Percentiles rank a stretch among this genome's conserved stretches.
These are phyloP conservation scores for Mycena maculata DNA, from an alignment of 768 basidiomycete genomes.

Conservation along the genomic window DNA sequence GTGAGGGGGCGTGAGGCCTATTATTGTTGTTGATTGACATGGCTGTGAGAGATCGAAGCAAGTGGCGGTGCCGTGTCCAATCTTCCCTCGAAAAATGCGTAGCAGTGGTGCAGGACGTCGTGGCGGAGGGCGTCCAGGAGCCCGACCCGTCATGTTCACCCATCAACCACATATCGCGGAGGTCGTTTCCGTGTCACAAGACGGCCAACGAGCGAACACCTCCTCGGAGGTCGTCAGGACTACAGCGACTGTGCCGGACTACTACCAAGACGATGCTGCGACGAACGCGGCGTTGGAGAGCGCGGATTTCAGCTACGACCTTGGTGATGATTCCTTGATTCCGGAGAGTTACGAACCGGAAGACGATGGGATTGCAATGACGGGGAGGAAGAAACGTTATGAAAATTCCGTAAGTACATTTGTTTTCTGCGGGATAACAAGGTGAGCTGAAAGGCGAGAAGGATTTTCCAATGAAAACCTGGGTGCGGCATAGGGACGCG, in stretches of 20 bases:
- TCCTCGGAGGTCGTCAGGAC: no score
- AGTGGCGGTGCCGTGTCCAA: neutral
- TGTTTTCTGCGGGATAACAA: no score
- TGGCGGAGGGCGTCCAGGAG: no score
- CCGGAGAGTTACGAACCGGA: neutral
- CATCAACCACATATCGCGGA: no score
- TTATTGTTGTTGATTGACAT: neutral
- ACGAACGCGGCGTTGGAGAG: constrained; percentile 1
- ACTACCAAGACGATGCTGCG: neutral
- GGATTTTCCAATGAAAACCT: neutral
- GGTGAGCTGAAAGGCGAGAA: no score
- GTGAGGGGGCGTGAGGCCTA: no score
- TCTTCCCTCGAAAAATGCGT: neutral
- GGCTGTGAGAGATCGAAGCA: neutral
- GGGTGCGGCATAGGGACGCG: neutral
- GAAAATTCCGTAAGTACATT: neutral
- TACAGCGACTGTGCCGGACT: no score
- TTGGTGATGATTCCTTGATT: neutral
- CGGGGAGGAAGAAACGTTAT: neutral
- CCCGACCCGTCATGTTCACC: no score
- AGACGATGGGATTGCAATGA: neutral
- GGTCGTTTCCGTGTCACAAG: no score
- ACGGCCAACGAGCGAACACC: no score
- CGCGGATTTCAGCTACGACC: neutral
- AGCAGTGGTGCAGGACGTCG: no score